phyloP scores from a whole-genome alignment of 2,329 filamentous ascomycete genomes.

The Fusarium scirpi region DNA sequence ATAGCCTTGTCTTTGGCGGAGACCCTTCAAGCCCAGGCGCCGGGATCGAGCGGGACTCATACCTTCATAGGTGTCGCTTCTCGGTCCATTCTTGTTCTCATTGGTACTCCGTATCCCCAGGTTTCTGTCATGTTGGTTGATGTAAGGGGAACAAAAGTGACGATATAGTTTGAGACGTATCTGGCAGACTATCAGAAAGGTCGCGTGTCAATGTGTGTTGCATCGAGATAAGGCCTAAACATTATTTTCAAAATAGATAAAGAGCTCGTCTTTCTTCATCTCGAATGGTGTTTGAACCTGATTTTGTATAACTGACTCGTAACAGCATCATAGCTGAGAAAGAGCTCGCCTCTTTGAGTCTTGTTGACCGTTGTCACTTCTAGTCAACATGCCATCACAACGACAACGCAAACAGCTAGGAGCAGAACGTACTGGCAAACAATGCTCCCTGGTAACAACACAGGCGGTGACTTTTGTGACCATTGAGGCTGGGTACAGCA shows the following conservation, averaged over 20 bases:
- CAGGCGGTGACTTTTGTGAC: constrained; percentile 25
- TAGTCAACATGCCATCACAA: not conserved
- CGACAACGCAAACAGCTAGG: not conserved
- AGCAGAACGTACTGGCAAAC: constrained; percentile 5
- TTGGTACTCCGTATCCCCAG: constrained; percentile 48
- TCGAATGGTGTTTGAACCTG: constrained; percentile 4
- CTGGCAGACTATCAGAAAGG: not conserved
- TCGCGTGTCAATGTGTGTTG: not conserved
- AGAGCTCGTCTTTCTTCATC: not conserved
- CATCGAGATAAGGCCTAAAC: not conserved
- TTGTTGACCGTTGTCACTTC: not conserved
- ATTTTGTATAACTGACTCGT: constrained; percentile 3
- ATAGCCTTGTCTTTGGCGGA: constrained; percentile 27
- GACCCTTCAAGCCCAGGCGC: constrained; percentile 28
- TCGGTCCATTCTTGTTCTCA: constrained; percentile 42
- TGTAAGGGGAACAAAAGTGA: not conserved
- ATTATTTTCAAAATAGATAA: not conserved
- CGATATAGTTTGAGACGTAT: constrained; percentile 14
- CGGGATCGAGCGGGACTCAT: constrained; percentile 36
- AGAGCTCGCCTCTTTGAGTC: not conserved
- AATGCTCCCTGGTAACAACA: not conserved
- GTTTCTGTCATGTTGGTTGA: constrained; percentile 22
- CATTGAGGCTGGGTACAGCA: constrained; percentile 13
- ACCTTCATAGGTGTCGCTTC: constrained; percentile 41
- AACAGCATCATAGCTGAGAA: not conserved